These are phyloP conservation scores for Inga laurina DNA, from an alignment of 306 rosid species.

Conservation along the genomic window DNA sequence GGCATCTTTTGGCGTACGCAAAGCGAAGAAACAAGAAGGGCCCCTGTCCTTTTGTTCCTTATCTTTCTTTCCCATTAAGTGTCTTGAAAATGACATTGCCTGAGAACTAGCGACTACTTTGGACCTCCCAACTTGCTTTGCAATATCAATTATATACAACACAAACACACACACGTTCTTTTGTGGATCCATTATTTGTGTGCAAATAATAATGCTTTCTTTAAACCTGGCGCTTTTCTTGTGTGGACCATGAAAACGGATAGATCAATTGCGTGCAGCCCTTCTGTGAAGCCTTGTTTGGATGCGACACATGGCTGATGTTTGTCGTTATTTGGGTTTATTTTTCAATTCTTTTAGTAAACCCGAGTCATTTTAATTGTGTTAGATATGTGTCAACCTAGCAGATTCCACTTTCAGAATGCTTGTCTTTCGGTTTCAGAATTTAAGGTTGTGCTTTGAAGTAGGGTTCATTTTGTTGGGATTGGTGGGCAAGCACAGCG, in stretches of 20 bases:
- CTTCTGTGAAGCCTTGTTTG: slow-evolving; percentile 36
- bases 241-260: slow-evolving; percentile 3
- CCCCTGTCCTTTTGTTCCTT: slow-evolving; percentile 60
- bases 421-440: slow-evolving; percentile 21
- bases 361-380: neutral
- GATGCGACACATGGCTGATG: slow-evolving; percentile 30
- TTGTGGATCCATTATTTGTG: neutral
- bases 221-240: neutral
- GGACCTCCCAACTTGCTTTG: slow-evolving; percentile 40
- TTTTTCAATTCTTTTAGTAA: slow-evolving; percentile 17
- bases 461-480: neutral
- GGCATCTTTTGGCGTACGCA: slow-evolving; percentile 35
- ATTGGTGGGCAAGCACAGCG: no score
- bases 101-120: slow-evolving; percentile 48
- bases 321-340: slow-evolving; percentile 24
- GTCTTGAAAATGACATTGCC: slow-evolving; percentile 55
- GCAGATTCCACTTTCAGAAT: slow-evolving; percentile 11
- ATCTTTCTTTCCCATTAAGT: slow-evolving; percentile 51
- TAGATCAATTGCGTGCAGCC: slow-evolving; percentile 30
- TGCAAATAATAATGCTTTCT: neutral
- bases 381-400: neutral
- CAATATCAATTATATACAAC: neutral
- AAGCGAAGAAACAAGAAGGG: slow-evolving; percentile 37
- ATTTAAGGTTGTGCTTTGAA: slow-evolving; percentile 22
- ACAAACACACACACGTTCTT: neutral